Evolutionary conservation across 2,329 filamentous ascomycete species (phyloP).

Genomic region (Phyllosticta paracitricarpa): DNA sequence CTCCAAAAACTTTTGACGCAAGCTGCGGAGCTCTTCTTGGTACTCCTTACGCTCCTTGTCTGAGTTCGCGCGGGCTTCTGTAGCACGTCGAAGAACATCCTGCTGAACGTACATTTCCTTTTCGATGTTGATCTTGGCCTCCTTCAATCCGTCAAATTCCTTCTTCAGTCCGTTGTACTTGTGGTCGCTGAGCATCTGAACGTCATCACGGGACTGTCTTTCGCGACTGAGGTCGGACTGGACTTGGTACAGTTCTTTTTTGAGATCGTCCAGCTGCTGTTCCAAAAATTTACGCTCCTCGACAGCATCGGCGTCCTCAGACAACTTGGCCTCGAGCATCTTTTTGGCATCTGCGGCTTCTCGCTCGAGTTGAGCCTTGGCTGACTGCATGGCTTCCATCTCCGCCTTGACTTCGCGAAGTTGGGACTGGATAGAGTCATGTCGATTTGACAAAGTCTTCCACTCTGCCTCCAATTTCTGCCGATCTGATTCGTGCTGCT

Average conservation of each 20-base stretch:
- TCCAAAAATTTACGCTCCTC: slow-evolving; percentile 76
- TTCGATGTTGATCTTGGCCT: slow-evolving; percentile 93
- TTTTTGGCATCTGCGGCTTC: slow-evolving; percentile 83
- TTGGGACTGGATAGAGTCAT: slow-evolving; percentile 65
- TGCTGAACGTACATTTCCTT: slow-evolving; percentile 96
- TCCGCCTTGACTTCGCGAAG: slow-evolving; percentile 82
- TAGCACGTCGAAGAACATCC: slow-evolving; percentile 76
- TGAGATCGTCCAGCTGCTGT: slow-evolving; percentile 77
- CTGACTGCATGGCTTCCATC: slow-evolving; percentile 73
- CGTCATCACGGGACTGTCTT: slow-evolving; percentile 86
- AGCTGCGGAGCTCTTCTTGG: slow-evolving; percentile 69
- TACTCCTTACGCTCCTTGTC: slow-evolving; percentile 87
- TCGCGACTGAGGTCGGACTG: slow-evolving; percentile 87
- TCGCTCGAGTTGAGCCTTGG: slow-evolving; percentile 73
- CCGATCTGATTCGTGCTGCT: slow-evolving; percentile 72
- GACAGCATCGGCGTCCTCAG: slow-evolving; percentile 73
- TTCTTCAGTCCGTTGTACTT: slow-evolving; percentile 73
- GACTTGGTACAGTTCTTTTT: slow-evolving; percentile 71
- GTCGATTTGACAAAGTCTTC: slow-evolving; percentile 58
- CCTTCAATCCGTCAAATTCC: slow-evolving; percentile 78
- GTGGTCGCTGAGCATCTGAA: slow-evolving; percentile 81
- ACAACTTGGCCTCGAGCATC: slow-evolving; percentile 77
- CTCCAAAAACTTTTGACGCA: slow-evolving; percentile 74
- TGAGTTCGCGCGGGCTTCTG: slow-evolving; percentile 66
- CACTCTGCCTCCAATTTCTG: slow-evolving; percentile 71